Evolutionary conservation across 495 filamentous ascomycete genomes (phyloP).

Genomic region (Neurospora tetrasperma): DNA sequence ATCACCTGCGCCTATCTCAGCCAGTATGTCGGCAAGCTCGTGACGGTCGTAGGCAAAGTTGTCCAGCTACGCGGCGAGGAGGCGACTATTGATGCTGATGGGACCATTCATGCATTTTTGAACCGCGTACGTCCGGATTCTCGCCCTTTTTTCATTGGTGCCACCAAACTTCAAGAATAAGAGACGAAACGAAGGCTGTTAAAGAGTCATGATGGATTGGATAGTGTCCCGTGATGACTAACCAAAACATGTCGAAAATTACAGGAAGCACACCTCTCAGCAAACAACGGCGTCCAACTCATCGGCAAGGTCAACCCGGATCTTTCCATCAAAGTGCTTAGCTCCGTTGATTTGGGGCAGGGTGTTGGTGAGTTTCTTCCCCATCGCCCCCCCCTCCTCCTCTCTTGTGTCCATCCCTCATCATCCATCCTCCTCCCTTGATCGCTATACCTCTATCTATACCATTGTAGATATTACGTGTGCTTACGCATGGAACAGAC

Average conservation of each 20-base stretch:
- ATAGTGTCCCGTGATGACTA: not conserved
- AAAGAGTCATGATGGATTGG: not conserved
- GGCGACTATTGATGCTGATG: slow-evolving; percentile 66
- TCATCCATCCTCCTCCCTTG: not conserved
- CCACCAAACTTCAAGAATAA: not conserved
- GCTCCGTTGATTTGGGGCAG: slow-evolving; percentile 67
- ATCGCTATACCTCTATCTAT: slow-evolving; percentile 11
- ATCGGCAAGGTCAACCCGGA: slow-evolving; percentile 86
- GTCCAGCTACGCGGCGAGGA: slow-evolving; percentile 68
- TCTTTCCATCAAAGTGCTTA: slow-evolving; percentile 63
- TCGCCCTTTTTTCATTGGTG: not conserved
- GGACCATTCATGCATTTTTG: slow-evolving; percentile 59
- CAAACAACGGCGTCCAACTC: slow-evolving; percentile 75
- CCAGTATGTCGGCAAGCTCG: slow-evolving; percentile 57
- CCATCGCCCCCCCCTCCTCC: not conserved
- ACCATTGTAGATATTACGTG: not conserved
- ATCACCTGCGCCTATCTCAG: slow-evolving; percentile 58
- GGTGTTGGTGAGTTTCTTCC: slow-evolving; percentile 46
- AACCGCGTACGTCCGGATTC: slow-evolving; percentile 47
- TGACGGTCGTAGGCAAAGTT: slow-evolving; percentile 83
- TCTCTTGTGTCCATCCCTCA: not conserved
- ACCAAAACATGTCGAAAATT: not conserved
- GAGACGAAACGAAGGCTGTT: not conserved
- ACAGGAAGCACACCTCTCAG: slow-evolving; percentile 66
- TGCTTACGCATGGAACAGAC: slow-evolving; percentile 40